Percentiles rank a stretch among this genome's conserved stretches.
Conservation (phyloP, 768 basidiomycete genomes). For the Lenzites betulinus region DNA sequence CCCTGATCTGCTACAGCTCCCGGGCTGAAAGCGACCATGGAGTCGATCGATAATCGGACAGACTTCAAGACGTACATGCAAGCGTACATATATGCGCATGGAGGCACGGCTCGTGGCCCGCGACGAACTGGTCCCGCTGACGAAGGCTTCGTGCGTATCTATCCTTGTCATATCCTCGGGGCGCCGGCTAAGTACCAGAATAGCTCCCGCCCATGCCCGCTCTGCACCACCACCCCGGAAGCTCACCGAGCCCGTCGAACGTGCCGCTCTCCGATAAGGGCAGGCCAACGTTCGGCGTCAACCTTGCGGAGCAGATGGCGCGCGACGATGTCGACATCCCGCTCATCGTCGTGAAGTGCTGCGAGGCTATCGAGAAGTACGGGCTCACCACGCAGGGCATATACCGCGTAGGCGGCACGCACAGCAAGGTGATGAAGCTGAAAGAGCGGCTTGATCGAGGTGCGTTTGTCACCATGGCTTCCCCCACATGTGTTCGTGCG, state of each 20-base stretch:
- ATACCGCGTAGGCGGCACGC: conserved; percentile 91
- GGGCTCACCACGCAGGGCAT: conserved; percentile 86
- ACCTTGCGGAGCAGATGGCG: conserved; percentile 90
- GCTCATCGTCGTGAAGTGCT: conserved; percentile 83
- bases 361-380: conserved; percentile 87
- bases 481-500: neutral
- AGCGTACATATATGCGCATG: conserved; percentile 91
- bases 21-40: conserved; percentile 84
- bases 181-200: conserved; percentile 15
- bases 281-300: conserved; percentile 89
- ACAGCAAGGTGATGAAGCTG: conserved; percentile 80
- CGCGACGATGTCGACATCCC: conserved; percentile 92
- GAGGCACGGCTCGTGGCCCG: conserved; percentile 65
- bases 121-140: conserved; percentile 87
- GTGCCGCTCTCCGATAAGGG: conserved; percentile 54
- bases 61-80: conserved; percentile 99
- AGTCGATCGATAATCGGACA: conserved; percentile 89
- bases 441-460: conserved; percentile 87
- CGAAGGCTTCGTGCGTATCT: conserved; percentile 85
- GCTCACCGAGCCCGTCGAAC: conserved; percentile 32
- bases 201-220: conserved; percentile 67
- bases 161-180: neutral
- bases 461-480: conserved; percentile 31
- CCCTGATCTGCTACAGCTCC: conserved; percentile 39
- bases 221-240: conserved; percentile 35